These are phyloP conservation scores for Tripterygium wilfordii DNA, from an alignment of 177 flowering plant genomes.

Conservation along the genomic window DNA sequence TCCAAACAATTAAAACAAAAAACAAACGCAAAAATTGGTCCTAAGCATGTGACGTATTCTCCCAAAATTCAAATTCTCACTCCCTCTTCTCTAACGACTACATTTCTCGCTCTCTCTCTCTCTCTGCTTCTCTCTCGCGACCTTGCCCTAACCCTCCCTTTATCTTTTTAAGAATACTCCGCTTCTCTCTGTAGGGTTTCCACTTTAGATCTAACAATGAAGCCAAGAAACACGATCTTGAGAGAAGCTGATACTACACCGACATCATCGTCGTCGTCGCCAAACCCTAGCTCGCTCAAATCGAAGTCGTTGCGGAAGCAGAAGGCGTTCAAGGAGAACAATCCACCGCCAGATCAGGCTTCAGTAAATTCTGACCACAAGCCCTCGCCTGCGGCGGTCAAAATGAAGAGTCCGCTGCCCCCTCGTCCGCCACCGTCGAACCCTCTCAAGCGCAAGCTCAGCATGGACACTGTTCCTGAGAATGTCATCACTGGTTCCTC, in stretches of 20 bases:
- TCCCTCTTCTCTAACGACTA: constrained; percentile 34
- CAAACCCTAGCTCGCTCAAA: constrained; percentile 32
- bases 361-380: constrained; percentile 22
- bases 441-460: constrained; percentile 70
- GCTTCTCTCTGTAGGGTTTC: constrained; percentile 4
- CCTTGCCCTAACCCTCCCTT: constrained; percentile 2
- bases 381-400: constrained; percentile 28
- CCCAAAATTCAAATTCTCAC: constrained; percentile 15
- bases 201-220: constrained; percentile 33
- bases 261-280: constrained; percentile 13
- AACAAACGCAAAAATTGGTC: too few species aligned
- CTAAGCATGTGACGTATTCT: too few species aligned
- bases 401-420: constrained; percentile 65
- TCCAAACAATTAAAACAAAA: too few species aligned
- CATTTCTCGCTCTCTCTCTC: constrained; percentile 25
- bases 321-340: constrained; percentile 51
- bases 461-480: constrained; percentile 45
- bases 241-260: constrained; percentile 31
- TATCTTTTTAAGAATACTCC: too few species aligned
- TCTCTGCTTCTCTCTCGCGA: constrained; percentile 9
- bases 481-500: constrained; percentile 19
- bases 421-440: constrained; percentile 69
- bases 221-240: constrained; percentile 54
- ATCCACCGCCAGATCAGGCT: constrained; percentile 46
- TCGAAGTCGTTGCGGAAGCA: constrained; percentile 30